A percentile compares a stretch with the other conserved stretches of the same genome.
These are phyloP conservation scores for Xylaria flabelliformis DNA, from an alignment of 495 filamentous ascomycete genomes.

Conservation along the genomic window DNA sequence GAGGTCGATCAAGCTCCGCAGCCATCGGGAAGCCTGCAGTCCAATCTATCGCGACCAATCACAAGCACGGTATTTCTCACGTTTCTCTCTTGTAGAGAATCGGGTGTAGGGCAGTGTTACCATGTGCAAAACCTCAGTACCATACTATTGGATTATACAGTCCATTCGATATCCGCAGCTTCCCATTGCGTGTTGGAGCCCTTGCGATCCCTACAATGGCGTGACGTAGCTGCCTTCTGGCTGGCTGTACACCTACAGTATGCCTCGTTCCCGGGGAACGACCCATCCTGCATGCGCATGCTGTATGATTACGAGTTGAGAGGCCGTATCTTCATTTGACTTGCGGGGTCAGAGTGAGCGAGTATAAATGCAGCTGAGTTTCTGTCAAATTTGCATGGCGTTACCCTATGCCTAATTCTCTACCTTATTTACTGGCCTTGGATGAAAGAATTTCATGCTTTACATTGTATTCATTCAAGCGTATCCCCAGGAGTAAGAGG, in stretches of 20 bases:
- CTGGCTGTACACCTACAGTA: background rate
- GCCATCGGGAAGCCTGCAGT: constrained; percentile 12
- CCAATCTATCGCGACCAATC: constrained; percentile 13
- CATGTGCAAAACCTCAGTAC: constrained; percentile 1
- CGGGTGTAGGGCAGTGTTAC: background rate
- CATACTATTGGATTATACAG: background rate
- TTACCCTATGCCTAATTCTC: background rate
- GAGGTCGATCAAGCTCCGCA: constrained; percentile 5
- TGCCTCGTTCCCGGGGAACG: background rate
- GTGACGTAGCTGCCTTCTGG: constrained; percentile 1
- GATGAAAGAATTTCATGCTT: background rate
- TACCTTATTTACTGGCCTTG: background rate
- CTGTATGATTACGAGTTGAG: background rate
- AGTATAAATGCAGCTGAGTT: constrained; percentile 1
- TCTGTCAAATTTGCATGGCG: background rate
- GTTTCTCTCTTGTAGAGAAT: constrained; percentile 15
- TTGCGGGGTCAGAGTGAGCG: constrained; percentile 1
- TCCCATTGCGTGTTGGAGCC: background rate
- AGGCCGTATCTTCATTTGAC: background rate
- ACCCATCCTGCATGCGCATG: background rate
- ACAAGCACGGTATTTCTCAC: constrained; percentile 9
- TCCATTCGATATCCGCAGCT: constrained; percentile 1
- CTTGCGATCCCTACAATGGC: background rate
- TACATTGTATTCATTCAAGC: background rate
- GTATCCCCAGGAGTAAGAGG: background rate